phyloP scores from a whole-genome alignment of 441 rosid genomes.

The Macaranga tanarius region DNA sequence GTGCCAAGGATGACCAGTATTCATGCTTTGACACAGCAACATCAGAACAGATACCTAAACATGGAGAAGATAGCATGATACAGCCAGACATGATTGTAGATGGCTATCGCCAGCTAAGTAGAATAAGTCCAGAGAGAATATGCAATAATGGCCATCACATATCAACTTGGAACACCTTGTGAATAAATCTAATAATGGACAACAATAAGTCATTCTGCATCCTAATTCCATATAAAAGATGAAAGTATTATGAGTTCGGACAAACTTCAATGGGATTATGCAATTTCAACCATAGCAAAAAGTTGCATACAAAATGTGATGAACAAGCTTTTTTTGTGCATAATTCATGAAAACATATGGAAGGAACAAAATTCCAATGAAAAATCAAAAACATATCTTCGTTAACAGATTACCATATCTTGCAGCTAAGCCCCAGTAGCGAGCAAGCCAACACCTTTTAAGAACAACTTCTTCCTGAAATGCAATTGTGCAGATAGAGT shows the following conservation, averaged over 20 bases:
- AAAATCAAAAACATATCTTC: constrained; percentile 15
- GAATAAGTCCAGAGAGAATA: neutral
- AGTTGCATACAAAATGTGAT: neutral
- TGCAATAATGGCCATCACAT: neutral
- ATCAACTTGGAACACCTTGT: neutral
- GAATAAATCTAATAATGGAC: neutral
- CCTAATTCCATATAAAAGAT: neutral
- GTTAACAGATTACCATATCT: constrained; percentile 58
- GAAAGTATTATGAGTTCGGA: neutral
- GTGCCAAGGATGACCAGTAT: constrained; percentile 94
- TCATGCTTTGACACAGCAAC: constrained; percentile 80
- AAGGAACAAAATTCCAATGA: constrained; percentile 11
- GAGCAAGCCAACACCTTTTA: constrained; percentile 99
- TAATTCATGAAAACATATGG: constrained; percentile 14
- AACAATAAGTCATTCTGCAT: neutral
- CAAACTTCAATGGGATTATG: constrained; percentile 9
- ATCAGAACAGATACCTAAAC: constrained; percentile 77
- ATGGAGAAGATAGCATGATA: constrained; percentile 19
- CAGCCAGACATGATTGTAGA: constrained; percentile 20
- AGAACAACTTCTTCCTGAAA: constrained; percentile 95
- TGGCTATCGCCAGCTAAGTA: neutral
- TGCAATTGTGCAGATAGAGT: neutral
- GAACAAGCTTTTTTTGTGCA: neutral
- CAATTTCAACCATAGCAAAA: neutral
- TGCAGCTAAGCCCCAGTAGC: constrained; percentile 93